Conservation (phyloP, 2,329 filamentous ascomycete genomes). For the Apiospora saccharicola region DNA sequence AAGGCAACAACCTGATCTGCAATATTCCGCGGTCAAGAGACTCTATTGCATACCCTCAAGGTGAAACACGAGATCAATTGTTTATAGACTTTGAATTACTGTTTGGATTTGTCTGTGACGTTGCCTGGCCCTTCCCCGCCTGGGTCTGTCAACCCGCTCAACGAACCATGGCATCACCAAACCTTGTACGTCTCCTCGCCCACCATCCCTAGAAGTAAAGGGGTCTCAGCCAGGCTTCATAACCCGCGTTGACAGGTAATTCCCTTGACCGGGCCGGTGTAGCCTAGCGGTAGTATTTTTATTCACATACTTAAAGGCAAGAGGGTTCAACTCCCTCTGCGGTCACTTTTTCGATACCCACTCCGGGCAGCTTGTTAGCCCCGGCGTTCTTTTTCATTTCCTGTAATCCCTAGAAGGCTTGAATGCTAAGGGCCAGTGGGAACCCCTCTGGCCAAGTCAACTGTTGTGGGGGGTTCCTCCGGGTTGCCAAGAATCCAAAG, state of each 20-base stretch:
- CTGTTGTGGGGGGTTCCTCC: too few relatives aligned
- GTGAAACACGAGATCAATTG: not conserved
- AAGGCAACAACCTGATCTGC: too few relatives aligned
- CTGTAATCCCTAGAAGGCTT: too few relatives aligned
- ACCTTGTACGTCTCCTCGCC: not conserved
- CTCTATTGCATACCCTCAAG: not conserved
- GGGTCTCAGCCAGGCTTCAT: not conserved
- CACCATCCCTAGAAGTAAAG: not conserved
- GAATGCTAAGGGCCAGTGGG: too few relatives aligned
- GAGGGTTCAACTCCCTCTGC: not conserved
- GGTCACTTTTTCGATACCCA: not conserved
- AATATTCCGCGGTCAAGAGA: not conserved
- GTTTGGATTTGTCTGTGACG: not conserved
- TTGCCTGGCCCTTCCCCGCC: not conserved
- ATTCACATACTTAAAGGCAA: not conserved
- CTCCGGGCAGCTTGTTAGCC: too few relatives aligned
- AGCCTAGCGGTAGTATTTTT: not conserved
- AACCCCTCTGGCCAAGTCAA: too few relatives aligned
- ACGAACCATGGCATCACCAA: not conserved
- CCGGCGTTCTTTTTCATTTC: too few relatives aligned
- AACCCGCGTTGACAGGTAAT: not conserved
- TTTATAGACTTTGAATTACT: rapidly evolving
- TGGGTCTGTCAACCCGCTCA: not conserved
- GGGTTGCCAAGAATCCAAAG: too few relatives aligned
- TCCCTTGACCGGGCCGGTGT: not conserved